Evolutionary conservation across 2,329 filamentous ascomycete species (phyloP), one percentile per base, ranked within the genome.

Genomic region (Elsinoe ampelina): DNA sequence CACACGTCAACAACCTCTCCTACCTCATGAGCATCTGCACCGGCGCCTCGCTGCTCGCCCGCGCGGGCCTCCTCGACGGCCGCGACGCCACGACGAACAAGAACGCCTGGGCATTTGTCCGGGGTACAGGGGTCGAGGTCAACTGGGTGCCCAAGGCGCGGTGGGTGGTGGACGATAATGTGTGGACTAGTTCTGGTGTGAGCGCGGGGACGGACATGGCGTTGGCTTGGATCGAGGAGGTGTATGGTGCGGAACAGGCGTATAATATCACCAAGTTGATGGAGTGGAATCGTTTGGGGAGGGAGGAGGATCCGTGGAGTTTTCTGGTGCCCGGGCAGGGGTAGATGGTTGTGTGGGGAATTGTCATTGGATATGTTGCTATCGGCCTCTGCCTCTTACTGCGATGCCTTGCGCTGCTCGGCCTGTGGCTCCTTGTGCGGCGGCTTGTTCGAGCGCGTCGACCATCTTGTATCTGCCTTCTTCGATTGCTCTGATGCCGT

Each of bases 41-140:
- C 1, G 85, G 85, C 0, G 74, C 80, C 3, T 77, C 77, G 1
- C 67, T 86, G 4, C 74, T 80, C 0, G 84, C 84, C 0, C 70
- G 73, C 45, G 72, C 82, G 0, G 84, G 84, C 0, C 67, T 86
- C 1, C 66, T 89, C 26, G 76, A 86, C 58, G 80, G 81, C 0
- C 73, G 71, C 59, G 70, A 74, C n/a, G 85, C 83, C 2, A 88
- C 85, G 2, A 84, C 81, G n/a, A 88, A 87, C 65, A 88, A 87
- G 68, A 68, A 68, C 5, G 73, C 75, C 0, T 86, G 79, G 73
- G 67, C 69, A 5, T 68, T 68, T 60, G 76, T 80, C 5, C 77
- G 70, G 1, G 65, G 70, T 1, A 68, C 75, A 55, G 75, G 79
- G 0, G 73, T 76, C 0, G 69, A 74, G 0, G 80, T 84, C 0